Evolutionary conservation across 805 yeast genomes (phyloP).

Genomic region (Barnettozyma sp.): DNA sequence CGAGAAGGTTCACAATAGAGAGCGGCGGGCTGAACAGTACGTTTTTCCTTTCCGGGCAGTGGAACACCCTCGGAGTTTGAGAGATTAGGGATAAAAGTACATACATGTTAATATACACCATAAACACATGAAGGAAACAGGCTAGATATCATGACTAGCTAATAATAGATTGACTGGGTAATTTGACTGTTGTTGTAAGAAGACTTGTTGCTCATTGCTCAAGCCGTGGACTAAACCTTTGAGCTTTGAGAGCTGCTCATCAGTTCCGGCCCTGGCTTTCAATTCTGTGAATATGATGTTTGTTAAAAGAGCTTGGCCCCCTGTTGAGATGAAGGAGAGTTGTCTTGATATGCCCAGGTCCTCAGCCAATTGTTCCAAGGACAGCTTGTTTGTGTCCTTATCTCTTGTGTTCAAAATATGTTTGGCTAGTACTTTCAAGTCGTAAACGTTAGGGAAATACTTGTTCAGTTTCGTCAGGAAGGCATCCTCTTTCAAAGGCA

Average conservation of each 20-base stretch:
- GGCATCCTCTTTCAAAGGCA: conserved; percentile 77
- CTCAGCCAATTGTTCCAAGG: conserved; percentile 61
- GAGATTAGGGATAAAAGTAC: no score
- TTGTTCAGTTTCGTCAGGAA: conserved; percentile 63
- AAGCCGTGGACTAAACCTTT: conserved; percentile 50
- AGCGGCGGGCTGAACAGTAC: no score
- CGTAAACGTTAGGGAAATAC: conserved; percentile 79
- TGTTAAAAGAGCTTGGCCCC: conserved; percentile 56
- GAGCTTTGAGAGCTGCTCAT: conserved; percentile 28
- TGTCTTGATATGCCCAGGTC: conserved; percentile 62
- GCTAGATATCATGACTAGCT: conserved; percentile 4
- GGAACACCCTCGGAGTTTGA: no score
- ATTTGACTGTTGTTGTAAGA: conserved; percentile 3
- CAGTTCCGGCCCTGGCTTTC: conserved; percentile 28
- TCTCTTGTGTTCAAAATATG: conserved; percentile 9
- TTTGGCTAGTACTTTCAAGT: conserved; percentile 55
- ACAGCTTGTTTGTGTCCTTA: conserved; percentile 17
- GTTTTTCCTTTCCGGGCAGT: no score
- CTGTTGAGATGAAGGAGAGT: conserved; percentile 47
- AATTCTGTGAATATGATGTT: conserved; percentile 58
- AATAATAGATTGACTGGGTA: conserved; percentile 2
- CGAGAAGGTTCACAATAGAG: no score
- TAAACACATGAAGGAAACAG: no score
- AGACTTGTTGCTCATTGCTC: conserved; percentile 22
- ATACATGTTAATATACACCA: no score